phyloP scores from a whole-genome alignment of 2,329 filamentous ascomycete genomes.

The Cladophialophora immunda region DNA sequence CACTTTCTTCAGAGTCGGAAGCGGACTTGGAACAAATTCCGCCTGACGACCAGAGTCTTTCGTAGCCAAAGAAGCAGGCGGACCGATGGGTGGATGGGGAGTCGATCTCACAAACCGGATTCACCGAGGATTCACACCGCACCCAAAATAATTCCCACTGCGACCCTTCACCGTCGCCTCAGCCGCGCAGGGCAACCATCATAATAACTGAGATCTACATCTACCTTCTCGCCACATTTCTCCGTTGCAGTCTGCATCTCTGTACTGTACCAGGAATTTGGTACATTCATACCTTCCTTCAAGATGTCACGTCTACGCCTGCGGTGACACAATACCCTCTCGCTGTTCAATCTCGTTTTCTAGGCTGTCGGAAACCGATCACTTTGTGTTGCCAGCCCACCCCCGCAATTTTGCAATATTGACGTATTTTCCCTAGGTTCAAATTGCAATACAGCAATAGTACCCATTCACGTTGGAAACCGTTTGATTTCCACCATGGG shows the following conservation, averaged over 20 bases:
- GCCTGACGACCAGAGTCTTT: not conserved
- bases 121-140: conserved; percentile 6
- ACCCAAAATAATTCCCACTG: conserved; percentile 7
- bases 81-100: conserved; percentile 18
- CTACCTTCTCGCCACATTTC: not conserved
- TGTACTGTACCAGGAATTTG: conserved; percentile 5
- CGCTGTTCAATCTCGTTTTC: not conserved
- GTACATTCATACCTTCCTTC: not conserved
- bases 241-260: not conserved
- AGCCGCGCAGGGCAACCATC: not conserved
- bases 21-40: conserved; percentile 3
- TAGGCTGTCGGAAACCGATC: not conserved
- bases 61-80: conserved; percentile 11
- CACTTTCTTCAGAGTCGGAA: not conserved
- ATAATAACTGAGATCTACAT: not conserved
- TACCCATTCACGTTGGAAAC: not conserved
- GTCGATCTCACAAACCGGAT: conserved; percentile 4
- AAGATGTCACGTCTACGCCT: conserved; percentile 9
- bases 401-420: conserved; percentile 4
- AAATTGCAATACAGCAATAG: conserved; percentile 2
- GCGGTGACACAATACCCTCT: conserved; percentile 3
- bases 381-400: not conserved
- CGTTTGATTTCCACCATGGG: conserved; percentile 42
- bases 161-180: conserved; percentile 10
- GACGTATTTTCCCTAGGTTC: not conserved